Percentiles rank a stretch among this genome's conserved stretches.
These are phyloP conservation scores for Phytophthora macrochlamydospora DNA, from an alignment of 352 stramenopile genomes.

Conservation along the genomic window DNA sequence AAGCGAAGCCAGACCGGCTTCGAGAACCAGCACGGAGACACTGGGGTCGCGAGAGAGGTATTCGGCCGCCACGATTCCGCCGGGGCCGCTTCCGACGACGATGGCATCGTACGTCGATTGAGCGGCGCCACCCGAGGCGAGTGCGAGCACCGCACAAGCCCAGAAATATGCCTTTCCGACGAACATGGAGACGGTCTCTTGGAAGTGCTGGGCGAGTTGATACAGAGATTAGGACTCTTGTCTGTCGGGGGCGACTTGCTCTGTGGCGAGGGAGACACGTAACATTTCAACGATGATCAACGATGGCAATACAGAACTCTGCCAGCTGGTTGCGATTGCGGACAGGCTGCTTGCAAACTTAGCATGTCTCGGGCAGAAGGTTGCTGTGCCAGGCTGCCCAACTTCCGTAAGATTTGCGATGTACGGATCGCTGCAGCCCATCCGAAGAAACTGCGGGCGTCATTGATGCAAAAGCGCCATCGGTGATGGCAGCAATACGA, in stretches of 20 bases:
- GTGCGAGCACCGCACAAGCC: conserved; percentile 24
- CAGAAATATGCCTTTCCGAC: conserved; percentile 29
- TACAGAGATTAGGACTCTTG: conserved; percentile 6
- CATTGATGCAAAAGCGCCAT: background rate
- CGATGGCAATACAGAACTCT: background rate
- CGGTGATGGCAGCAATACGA: background rate
- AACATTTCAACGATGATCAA: background rate
- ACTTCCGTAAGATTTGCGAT: too few species aligned
- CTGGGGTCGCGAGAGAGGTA: conserved; percentile 57
- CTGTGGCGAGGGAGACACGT: background rate
- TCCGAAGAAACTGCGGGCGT: too few species aligned
- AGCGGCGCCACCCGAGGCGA: conserved; percentile 18
- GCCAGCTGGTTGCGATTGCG: background rate
- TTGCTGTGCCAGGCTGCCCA: background rate
- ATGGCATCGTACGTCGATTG: conserved; percentile 58
- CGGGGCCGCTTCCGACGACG: conserved; percentile 61
- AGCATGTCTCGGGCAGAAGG: too few species aligned
- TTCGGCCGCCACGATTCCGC: conserved; percentile 65
- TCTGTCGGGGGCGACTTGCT: conserved; percentile 6
- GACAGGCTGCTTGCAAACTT: background rate
- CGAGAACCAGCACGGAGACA: conserved; percentile 64
- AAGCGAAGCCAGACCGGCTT: conserved; percentile 55
- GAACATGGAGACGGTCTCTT: conserved; percentile 18
- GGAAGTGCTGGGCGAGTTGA: conserved; percentile 1
- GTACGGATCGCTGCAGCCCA: too few species aligned